Evolutionary conservation across 345 rosid genomes (phyloP), one percentile per base, ranked within the genome.

Genomic region (Mangifera indica): DNA sequence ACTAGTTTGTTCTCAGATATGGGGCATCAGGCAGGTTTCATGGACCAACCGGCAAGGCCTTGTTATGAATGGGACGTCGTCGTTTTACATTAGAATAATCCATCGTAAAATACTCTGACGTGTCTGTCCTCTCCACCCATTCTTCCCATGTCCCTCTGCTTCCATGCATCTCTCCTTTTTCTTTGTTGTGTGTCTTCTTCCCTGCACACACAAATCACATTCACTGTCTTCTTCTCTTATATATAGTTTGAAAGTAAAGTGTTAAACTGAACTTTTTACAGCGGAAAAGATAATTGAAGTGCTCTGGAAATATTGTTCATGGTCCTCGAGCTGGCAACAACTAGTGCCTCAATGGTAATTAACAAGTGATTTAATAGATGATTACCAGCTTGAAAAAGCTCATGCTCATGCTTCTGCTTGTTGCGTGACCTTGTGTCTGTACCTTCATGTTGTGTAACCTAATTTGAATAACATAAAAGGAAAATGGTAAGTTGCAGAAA

Each of bases 51-150:
- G 92, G 91, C 83, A 84, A 40, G 72, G 93, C 76, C 71, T 86
- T 89, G 88, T 91, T 91, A 60, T 91, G 97, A 52, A 91, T 87
- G 3, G 97, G 97, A 14, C 90, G 79, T 77, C 94, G 82, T 83
- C 89, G 85, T 78, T 79, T 80, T 52, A 86, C 90, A 5, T 22
- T 82, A 55, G 90, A 74, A 81, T 91, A 91, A 79, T 89, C 97
- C 94, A 89, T 89, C 7, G 94, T 85, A 45, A 85, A 79, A 77
- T 72, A 84, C 24, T 88, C 75, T 11, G 87, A 69, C 10, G 76
- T 67, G 77, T 83, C 79, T 25, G 66, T 52, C 60, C 70, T 69
- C 76, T 81, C 87, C 72, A 44, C 54, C 81, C 82, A 70, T 67
- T 77, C 79, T 21, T 67, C 72, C 72, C 78, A 21, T 26, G 81